Base-by-base conservation (phyloP, 495 filamentous ascomycete species). In the Penicillium salamii region DNA sequence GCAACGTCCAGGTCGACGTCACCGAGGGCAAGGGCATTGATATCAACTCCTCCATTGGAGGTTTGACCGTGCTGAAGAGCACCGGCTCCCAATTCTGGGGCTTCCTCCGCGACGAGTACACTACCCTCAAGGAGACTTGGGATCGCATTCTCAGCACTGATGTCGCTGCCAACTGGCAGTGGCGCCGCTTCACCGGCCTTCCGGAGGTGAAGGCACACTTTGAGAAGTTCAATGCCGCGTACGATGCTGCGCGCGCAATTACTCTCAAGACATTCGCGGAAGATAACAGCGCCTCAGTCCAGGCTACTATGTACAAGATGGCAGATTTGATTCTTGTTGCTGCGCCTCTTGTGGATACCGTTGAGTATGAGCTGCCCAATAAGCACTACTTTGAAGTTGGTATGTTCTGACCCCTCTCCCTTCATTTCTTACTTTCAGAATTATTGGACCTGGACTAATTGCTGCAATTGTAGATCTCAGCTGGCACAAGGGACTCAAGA, bases 271-370 rank as follows among this genome's bases (percentile, higher is more conserved):
- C 84, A 0, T 98, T 98, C 62, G 91, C 93, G n/a, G 81, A 82
- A 58, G 92, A 97, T 56, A 78, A 88, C 66, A 93, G 88, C 57
- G 87, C 93, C 38, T 92, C 88, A 60, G 93, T 98, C 14, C 93
- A 98, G 78, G 85, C 85, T 54, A 97, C 91, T 49, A 96, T 98
- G 93, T 97, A 95, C 72, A 92, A 95, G 78, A 98, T 98, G 93
- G 81, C 80, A 49, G 84, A 92, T 66, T 78, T 87, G 72, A 96
- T 98, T 55, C 75, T 98, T 54, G 88, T 77, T 14, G 81, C 74
- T 20, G 90, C 79, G 46, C 82, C 89, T 23, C 72, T 83, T 66
- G 78, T 90, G 8, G 82, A 88, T 34, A 72, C 79, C 11, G 88
- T 91, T 31, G 81, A 85, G 56, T 97, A 96, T 62, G 79, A 83